Evolutionary conservation across 345 rosid genomes (phyloP), one percentile per base, ranked within the genome.

Genomic region (Kernera saxatilis): DNA sequence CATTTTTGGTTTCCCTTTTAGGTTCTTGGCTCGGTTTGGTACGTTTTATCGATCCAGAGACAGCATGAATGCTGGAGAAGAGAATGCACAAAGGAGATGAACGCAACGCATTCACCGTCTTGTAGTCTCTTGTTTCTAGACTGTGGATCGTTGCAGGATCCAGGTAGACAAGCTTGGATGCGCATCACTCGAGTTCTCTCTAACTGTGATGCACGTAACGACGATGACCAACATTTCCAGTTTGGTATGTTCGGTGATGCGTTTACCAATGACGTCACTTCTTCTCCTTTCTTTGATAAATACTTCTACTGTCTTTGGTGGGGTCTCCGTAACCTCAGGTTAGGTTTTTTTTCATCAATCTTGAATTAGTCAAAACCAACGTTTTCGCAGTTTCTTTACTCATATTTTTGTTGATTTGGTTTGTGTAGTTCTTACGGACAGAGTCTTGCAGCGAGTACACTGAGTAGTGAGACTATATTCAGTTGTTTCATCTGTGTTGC

Each of bases 301-400:
- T 89, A 82, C 72, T 88, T 91, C 73, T 94, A 88, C 40, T 88
- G 97, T 63, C 92, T 91, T 35, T 91, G 99, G 96, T 91, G 94
- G 92, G 97, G 97, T 15, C 82, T 94, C 10, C 86, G 87, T 61
- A 85, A 80, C 73, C 78, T 91, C 56, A 82, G 97, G 97, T 93
- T 60, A 26, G 68, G 8, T 39, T 50, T n/a, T n/a, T n/a, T n/a
- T n/a, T n/a, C n/a, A n/a, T n/a, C n/a, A 21, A 9, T 35, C 30
- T 45, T 27, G 0, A 11, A 63, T 29, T 29, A 43, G 52, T 6
- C 1, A 1, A 30, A 54, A 18, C 29, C 10, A 5, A 5, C 2
- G 0, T 44, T 17, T 25, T 19, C 0, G 22, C 33, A 30, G 5
- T 25, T 43, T 14, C 13, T 3, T 0, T 26, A 25, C 37, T 57